Evolutionary conservation across 768 basidiomycete genomes (phyloP).

Genomic region (Russula emetica): DNA sequence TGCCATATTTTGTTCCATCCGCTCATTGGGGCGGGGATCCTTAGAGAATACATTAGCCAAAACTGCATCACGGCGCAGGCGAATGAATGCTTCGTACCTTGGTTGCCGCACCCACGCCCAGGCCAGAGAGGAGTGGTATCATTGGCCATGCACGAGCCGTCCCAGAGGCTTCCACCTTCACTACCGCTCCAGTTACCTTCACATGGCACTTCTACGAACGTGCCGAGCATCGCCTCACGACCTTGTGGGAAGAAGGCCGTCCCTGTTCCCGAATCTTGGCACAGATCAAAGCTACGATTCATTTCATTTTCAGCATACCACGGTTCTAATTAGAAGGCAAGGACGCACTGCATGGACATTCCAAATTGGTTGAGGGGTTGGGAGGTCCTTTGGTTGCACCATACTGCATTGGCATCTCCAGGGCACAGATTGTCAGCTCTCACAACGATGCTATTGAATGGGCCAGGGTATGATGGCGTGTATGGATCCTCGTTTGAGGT

Average conservation of each 20-base stretch:
- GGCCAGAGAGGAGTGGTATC: constrained; percentile 48
- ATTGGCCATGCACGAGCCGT: constrained; percentile 51
- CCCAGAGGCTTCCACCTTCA: constrained; percentile 45
- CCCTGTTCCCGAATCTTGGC: constrained; percentile 52
- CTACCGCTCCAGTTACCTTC: constrained; percentile 50
- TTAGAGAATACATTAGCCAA: background rate
- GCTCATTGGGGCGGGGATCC: constrained; percentile 11
- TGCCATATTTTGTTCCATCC: background rate
- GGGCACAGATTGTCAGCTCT: constrained; percentile 49
- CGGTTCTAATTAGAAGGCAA: background rate
- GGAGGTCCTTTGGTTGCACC: constrained; percentile 49
- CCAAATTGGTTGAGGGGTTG: constrained; percentile 39
- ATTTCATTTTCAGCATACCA: background rate
- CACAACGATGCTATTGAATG: constrained; percentile 52
- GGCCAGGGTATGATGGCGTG: constrained; percentile 47
- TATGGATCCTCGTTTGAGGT: constrained; percentile 50
- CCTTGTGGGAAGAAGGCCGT: constrained; percentile 52
- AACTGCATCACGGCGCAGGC: background rate
- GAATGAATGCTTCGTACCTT: constrained; percentile 37
- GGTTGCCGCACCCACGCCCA: constrained; percentile 47
- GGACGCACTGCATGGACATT: constrained; percentile 47
- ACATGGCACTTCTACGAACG: constrained; percentile 53
- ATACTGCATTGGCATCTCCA: constrained; percentile 40
- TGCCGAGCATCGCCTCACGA: constrained; percentile 51
- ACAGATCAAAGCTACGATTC: constrained; percentile 52